Conservation (phyloP, 108 stramenopile genomes). For the Pseudonitzschia delicatissima region DNA sequence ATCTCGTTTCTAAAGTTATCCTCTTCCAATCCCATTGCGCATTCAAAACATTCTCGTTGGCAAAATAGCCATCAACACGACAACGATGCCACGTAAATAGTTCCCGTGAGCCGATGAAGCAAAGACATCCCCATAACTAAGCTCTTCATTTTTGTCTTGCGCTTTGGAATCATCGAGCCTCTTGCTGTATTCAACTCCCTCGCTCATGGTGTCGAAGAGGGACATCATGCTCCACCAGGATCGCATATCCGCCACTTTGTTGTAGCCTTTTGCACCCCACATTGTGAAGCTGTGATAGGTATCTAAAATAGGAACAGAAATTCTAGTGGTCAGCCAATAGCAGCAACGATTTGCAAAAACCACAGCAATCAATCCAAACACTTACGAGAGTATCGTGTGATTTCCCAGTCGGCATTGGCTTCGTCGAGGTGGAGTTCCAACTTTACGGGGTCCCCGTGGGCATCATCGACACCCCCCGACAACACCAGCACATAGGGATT, state of each 20-base stretch:
- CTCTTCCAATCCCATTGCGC: no score
- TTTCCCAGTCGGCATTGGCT: slow-evolving; percentile 39
- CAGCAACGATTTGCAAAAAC: background rate
- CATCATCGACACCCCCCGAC: slow-evolving; percentile 47
- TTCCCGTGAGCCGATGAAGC: no score
- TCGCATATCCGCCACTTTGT: slow-evolving; percentile 26
- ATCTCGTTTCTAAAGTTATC: no score
- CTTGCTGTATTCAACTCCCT: no score
- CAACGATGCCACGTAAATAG: no score
- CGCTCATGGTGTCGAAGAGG: slow-evolving; percentile 1
- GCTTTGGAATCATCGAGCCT: no score
- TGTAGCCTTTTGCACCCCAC: slow-evolving; percentile 19
- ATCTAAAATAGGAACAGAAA: background rate
- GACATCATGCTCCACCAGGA: slow-evolving; percentile 33
- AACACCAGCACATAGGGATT: slow-evolving; percentile 10
- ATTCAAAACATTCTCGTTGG: no score
- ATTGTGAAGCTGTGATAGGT: slow-evolving; percentile 20
- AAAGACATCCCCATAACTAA: no score
- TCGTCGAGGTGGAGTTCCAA: slow-evolving; percentile 35
- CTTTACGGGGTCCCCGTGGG: slow-evolving; percentile 31
- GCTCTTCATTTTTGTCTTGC: no score
- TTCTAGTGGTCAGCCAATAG: background rate
- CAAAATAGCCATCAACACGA: no score
- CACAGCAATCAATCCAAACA: no score
- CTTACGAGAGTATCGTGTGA: slow-evolving; percentile 32